phyloP scores from a whole-genome alignment of 2,329 filamentous ascomycete genomes.

The Sclerotinia nivalis region DNA sequence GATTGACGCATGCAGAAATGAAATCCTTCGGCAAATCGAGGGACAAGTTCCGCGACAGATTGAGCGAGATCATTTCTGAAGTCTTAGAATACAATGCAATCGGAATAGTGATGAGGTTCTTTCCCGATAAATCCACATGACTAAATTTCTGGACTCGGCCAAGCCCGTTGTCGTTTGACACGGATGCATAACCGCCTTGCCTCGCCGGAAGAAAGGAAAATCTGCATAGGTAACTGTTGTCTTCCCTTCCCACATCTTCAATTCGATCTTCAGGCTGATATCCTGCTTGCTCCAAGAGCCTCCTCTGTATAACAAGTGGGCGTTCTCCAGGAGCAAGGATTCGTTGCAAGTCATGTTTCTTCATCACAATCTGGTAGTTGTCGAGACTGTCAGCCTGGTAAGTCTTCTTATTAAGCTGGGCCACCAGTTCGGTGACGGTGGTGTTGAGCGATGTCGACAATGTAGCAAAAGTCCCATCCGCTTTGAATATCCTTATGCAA shows the following conservation, averaged over 20 bases:
- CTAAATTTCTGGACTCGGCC: conserved; percentile 86
- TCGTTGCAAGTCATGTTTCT: conserved; percentile 85
- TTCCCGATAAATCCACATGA: conserved; percentile 86
- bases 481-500: conserved; percentile 93
- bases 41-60: conserved; percentile 88
- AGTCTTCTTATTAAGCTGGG: conserved; percentile 92
- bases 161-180: conserved; percentile 75
- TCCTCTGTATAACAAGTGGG: conserved; percentile 88
- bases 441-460: conserved; percentile 82
- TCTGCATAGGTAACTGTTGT: conserved; percentile 94
- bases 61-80: conserved; percentile 89
- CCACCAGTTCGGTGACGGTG: conserved; percentile 81
- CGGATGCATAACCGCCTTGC: conserved; percentile 76
- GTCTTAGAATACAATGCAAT: conserved; percentile 92
- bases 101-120: conserved; percentile 91
- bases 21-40: conserved; percentile 95
- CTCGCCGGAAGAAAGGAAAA: conserved; percentile 93
- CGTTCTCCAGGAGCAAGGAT: conserved; percentile 77
- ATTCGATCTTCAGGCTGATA: conserved; percentile 85
- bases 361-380: conserved; percentile 94
- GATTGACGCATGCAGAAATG: conserved; percentile 85
- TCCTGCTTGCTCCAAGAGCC: conserved; percentile 84
- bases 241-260: conserved; percentile 91
- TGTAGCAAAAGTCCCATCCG: conserved; percentile 91
- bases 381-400: conserved; percentile 86